Evolutionary conservation across 257 asterid species (phyloP).

Genomic region (Leptodermis oblonga): DNA sequence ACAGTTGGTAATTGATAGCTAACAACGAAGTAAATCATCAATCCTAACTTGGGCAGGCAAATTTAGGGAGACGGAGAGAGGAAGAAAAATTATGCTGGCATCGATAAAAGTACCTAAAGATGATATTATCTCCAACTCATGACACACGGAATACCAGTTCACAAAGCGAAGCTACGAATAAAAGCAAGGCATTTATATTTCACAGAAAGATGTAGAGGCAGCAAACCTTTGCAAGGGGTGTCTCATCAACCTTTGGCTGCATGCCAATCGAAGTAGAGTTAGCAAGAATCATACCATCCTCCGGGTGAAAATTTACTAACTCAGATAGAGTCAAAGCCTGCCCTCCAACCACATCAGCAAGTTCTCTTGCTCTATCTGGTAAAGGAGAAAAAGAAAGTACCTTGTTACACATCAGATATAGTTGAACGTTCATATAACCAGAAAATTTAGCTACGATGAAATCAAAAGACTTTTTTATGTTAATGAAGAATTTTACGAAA

Average conservation of each 20-base stretch:
- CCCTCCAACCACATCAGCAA: slow-evolving; percentile 76
- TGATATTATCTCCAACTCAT: background rate
- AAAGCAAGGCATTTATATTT: background rate
- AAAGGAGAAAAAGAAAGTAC: slow-evolving; percentile 14
- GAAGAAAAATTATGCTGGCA: background rate
- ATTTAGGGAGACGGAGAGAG: background rate
- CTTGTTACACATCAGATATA: background rate
- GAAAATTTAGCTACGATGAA: background rate
- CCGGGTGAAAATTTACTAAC: slow-evolving; percentile 68
- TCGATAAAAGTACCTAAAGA: background rate
- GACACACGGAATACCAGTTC: background rate
- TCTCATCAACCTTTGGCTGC: slow-evolving; percentile 89
- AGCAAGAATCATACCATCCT: slow-evolving; percentile 87
- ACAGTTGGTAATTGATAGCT: too few relatives aligned
- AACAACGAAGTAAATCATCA: background rate
- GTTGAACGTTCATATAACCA: background rate
- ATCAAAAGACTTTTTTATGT: background rate
- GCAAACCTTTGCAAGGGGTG: slow-evolving; percentile 83
- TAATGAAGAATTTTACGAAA: background rate
- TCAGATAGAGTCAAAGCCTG: slow-evolving; percentile 74
- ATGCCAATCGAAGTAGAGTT: slow-evolving; percentile 96
- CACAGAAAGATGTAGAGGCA: slow-evolving; percentile 9
- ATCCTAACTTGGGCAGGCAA: background rate
- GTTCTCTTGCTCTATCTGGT: slow-evolving; percentile 77
- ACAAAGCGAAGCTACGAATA: background rate